Conservation (phyloP, 805 yeast genomes). For the Candida silvicultrix region DNA sequence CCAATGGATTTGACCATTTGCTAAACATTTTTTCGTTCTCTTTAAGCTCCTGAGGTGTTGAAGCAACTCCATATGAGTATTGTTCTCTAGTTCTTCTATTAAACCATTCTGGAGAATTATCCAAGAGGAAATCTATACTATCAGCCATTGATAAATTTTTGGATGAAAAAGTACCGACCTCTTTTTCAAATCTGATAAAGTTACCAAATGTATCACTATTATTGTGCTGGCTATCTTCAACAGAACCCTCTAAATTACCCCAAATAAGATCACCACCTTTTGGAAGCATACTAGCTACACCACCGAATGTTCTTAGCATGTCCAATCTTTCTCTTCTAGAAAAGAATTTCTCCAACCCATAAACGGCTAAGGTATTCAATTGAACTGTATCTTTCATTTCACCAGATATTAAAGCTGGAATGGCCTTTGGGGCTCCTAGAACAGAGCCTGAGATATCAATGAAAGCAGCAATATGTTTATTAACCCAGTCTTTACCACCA, state of each 20-base stretch:
- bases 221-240: constrained; percentile 39
- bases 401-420: constrained; percentile 89
- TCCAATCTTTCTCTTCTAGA: constrained; percentile 85
- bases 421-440: constrained; percentile 91
- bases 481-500: constrained; percentile 89
- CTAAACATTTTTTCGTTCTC: constrained; percentile 63
- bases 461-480: constrained; percentile 72
- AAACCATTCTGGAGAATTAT: constrained; percentile 75
- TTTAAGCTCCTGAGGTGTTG: constrained; percentile 48
- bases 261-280: constrained; percentile 90
- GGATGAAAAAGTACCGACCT: constrained; percentile 34
- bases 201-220: constrained; percentile 54
- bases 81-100: constrained; percentile 54
- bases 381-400: constrained; percentile 98
- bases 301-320: constrained; percentile 85
- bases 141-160: constrained; percentile 58
- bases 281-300: constrained; percentile 92
- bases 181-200: constrained; percentile 59
- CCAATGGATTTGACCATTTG: constrained; percentile 94
- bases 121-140: constrained; percentile 59
- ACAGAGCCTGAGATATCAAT: constrained; percentile 88
- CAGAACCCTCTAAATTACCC: constrained; percentile 77
- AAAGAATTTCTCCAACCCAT: constrained; percentile 91
- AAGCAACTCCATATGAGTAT: constrained; percentile 76
- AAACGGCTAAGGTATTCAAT: constrained; percentile 84